Evolutionary conservation across 1,139 yeast species (phyloP), one percentile per base, ranked within the genome.

Genomic region (Entelexis sorbosivorans): DNA sequence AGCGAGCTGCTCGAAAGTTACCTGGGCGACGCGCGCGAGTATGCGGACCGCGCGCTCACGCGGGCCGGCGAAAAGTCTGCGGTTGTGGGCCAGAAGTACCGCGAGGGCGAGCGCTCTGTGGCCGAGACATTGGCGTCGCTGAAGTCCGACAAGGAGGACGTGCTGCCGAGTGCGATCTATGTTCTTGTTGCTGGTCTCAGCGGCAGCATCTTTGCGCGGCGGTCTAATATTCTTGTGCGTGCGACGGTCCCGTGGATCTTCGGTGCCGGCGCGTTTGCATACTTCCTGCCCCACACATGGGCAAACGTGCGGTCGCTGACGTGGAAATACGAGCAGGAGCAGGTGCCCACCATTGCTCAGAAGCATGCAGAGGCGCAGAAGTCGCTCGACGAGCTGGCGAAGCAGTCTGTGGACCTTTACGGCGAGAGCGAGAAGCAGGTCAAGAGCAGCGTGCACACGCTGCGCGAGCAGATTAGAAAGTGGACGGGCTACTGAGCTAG

Each of bases 201-300:
- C 5, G 97, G 96, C 49, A 77, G 86, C 29, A 80, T 91, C 47
- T 65, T 84, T 48, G 79, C 95, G 3, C 86, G 95, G 63, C 81
- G 81, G 61, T 75, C 86, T 56, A 77, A 79, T 46, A 55, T 82
- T 14, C 50, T 82, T 5, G 65, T 85, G 16, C 79, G 82, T 61
- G 69, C 75, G 4, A 58, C 77, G 0, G 72, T 79, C 13, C 97
- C 97, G 2, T 54, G 82, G 3, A 67, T 74, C 0, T 73, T 84
- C 48, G 95, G 95, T 16, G 59, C 77, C 19, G 75, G 74, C 13
- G 81, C 95, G 1, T 86, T 88, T 69, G 77, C 73, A 54, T 76
- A 79, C 66, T 81, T 83, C 59, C 73, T 89, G 60, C 98, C 98
- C 26, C 69, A 74, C 44, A 88, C 98, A 0, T 86, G 77, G 61